Base-by-base conservation (phyloP, 2,329 filamentous ascomycete genomes). In the Cladosporium austrohemisphaericum region DNA sequence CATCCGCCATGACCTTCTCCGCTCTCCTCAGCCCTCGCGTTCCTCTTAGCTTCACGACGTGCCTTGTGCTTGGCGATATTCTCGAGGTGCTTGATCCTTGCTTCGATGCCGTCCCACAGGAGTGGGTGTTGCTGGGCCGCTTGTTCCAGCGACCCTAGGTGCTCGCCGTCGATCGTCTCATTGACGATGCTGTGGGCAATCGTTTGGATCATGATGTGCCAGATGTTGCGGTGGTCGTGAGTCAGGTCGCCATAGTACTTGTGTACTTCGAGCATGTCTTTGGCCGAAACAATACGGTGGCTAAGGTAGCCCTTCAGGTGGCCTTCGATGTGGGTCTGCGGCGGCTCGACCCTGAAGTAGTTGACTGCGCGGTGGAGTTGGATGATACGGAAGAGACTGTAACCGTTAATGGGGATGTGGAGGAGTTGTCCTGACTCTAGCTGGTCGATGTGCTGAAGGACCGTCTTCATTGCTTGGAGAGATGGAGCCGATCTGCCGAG, bases 281-380 rank as follows among this genome's bases (percentile, higher is more conserved):
- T 20, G 1, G 52, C 47, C 13, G 28, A 50, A 9, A 52, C 10
- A n/a, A 25, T 13, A 16, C 44, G 33, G 41, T 57, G 50, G 11
- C 31, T 13, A 36, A 55, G 33, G 40, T 53, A 41, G 28, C 50
- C 50, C 19, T 46, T 36, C 23, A 57, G 32, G 36, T 52, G 48
- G 33, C 51, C 51, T 7, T 47, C 48, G 44, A 57, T 44, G 32
- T 50, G 48, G 7, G 23, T 13, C 37, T 57, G 55, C 5, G n/a
- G 7, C 1, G 52, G 52, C 28, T 50, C 31, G 40, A 57, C 19
- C 19, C 40, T 8, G 13, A 57, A 41, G 4, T 33, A 41, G n/a
- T 53, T 32, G 23, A 44, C 14, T 8, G 52, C 55, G 23, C 49
- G 37, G 41, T 35, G 52, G 25, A 53, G 48, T 14, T 49, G 43